These are phyloP conservation scores for Plenodomus biglobosus DNA, from an alignment of 2,329 filamentous ascomycete species.

Conservation along the genomic window DNA sequence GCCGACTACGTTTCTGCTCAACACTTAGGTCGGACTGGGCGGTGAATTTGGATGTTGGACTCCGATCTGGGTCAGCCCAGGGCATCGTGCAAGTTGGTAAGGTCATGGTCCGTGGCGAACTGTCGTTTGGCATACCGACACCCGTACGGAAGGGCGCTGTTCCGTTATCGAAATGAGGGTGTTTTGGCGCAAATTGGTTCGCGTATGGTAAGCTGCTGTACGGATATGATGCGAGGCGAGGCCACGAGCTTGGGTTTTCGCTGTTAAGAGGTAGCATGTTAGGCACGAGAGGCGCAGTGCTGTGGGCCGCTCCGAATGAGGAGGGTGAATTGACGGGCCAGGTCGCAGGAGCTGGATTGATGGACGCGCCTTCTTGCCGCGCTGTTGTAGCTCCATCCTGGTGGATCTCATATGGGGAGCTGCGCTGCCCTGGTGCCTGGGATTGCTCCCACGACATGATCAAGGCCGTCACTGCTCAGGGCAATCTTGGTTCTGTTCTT, in stretches of 20 bases:
- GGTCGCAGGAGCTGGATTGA: not conserved
- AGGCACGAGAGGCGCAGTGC: not conserved
- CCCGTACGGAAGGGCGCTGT: not conserved
- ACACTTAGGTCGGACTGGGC: not conserved
- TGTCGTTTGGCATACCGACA: not conserved
- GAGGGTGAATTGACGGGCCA: not conserved
- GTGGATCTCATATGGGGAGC: no score
- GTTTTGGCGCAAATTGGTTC: not conserved
- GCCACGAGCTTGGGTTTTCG: not conserved
- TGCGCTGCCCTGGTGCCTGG: no score
- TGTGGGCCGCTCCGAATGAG: not conserved
- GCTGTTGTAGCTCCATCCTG: no score
- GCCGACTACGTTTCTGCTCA: slow-evolving; percentile 3
- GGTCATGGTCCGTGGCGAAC: not conserved
- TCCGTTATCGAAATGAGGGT: not conserved
- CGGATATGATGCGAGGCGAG: not conserved
- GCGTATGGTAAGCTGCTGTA: not conserved
- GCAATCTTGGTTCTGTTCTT: no score
- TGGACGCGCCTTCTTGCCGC: not conserved
- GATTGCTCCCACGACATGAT: no score
- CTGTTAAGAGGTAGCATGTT: slow-evolving; percentile 5
- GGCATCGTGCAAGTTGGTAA: not conserved
- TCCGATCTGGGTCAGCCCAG: not conserved
- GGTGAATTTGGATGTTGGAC: not conserved
- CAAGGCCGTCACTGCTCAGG: no score